These are phyloP conservation scores for Beauveria sp. DNA, from an alignment of 2,329 filamentous ascomycete species.

Conservation along the genomic window DNA sequence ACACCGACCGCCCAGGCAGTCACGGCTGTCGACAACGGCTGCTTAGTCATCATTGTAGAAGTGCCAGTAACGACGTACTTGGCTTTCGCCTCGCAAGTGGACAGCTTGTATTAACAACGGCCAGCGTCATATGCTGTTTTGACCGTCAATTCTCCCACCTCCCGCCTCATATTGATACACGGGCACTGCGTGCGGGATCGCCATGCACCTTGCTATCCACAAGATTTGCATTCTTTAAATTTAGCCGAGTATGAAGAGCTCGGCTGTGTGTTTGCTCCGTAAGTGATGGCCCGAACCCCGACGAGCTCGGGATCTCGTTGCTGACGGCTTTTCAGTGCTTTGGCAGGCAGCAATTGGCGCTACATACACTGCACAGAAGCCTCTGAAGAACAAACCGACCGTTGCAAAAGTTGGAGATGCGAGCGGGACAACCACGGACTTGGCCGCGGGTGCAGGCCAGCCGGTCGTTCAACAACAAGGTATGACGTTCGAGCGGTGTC, in stretches of 20 bases:
- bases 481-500: conserved; percentile 19
- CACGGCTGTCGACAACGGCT: not conserved
- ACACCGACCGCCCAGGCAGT: not conserved
- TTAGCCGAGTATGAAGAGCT: conserved; percentile 11
- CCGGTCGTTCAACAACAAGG: conserved; percentile 29
- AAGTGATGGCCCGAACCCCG: conserved; percentile 18
- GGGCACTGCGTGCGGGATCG: not conserved
- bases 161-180: not conserved
- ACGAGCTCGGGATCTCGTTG: not conserved
- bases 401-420: conserved; percentile 25
- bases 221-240: not conserved
- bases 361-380: conserved; percentile 32
- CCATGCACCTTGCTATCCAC: not conserved
- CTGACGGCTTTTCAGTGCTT: conserved; percentile 33
- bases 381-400: conserved; percentile 24
- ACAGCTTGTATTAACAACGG: conserved; percentile 8
- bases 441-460: conserved; percentile 21
- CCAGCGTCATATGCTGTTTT: not conserved
- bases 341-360: conserved; percentile 35
- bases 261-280: conserved; percentile 35
- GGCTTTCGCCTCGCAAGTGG: not conserved
- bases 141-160: not conserved
- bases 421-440: conserved; percentile 23
- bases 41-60: conserved; percentile 6
- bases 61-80: not conserved